Evolutionary conservation across 2,329 filamentous ascomycete species (phyloP).

Genomic region (Botrytis tulipae): DNA sequence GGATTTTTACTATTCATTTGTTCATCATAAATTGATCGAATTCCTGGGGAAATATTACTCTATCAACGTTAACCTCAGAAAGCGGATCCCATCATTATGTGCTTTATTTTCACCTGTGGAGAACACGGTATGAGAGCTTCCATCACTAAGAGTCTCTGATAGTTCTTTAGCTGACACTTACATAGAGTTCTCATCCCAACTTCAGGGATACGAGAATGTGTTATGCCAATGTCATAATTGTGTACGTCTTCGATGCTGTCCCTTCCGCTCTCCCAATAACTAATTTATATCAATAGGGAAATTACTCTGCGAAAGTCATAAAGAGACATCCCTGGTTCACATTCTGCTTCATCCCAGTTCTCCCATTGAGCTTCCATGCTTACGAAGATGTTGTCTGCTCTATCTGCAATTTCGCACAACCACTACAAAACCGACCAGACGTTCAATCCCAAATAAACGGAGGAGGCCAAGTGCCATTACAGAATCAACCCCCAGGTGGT

Average conservation of each 20-base stretch:
- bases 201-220: slow-evolving; percentile 58
- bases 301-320: slow-evolving; percentile 59
- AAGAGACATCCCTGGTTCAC: slow-evolving; percentile 74
- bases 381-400: slow-evolving; percentile 70
- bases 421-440: slow-evolving; percentile 47
- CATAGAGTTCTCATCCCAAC: slow-evolving; percentile 38
- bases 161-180: slow-evolving; percentile 23
- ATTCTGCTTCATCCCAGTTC: slow-evolving; percentile 72
- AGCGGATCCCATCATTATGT: slow-evolving; percentile 20
- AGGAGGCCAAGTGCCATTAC: slow-evolving; percentile 33
- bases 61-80: slow-evolving; percentile 7
- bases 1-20: background rate
- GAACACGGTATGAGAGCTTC: slow-evolving; percentile 35
- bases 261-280: background rate
- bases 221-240: slow-evolving; percentile 65
- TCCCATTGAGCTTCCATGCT: slow-evolving; percentile 67
- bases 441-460: slow-evolving; percentile 33
- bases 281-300: slow-evolving; percentile 44
- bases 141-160: background rate
- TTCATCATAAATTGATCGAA: slow-evolving; percentile 7
- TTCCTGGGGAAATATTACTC: background rate
- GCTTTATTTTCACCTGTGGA: slow-evolving; percentile 33
- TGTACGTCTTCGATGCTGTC: slow-evolving; percentile 31
- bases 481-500: slow-evolving; percentile 23
- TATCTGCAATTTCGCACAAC: slow-evolving; percentile 75